Conservation (phyloP, 306 rosid species). For the Cicer arietinum region DNA sequence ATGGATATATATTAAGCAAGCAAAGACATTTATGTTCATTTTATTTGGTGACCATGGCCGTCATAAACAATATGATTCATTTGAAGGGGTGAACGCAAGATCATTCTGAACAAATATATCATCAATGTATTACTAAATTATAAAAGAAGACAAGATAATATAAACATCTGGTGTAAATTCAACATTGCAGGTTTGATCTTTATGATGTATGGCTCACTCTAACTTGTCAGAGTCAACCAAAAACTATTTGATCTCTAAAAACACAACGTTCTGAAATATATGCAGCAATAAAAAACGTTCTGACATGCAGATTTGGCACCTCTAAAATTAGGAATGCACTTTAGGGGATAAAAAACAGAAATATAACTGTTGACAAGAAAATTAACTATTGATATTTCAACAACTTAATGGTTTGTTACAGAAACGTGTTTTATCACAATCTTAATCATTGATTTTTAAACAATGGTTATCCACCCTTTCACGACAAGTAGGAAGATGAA, state of each 20-base stretch:
- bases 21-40: neutral
- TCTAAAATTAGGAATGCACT: neutral
- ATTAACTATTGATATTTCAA: neutral
- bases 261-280: neutral
- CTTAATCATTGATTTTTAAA: neutral
- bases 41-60: slow-evolving; percentile 14
- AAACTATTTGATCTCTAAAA: neutral
- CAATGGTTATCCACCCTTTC: slow-evolving; percentile 1
- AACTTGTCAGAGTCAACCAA: too few relatives aligned
- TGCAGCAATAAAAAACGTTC: neutral
- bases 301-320: neutral
- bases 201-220: neutral
- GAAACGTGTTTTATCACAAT: neutral
- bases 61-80: neutral
- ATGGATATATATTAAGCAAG: neutral
- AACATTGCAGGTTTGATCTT: slow-evolving; percentile 14
- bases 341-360: neutral
- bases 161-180: neutral
- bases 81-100: neutral
- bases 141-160: neutral
- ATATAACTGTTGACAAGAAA: neutral
- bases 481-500: slow-evolving; percentile 2
- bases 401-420: neutral
- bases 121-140: too few relatives aligned
- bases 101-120: neutral